A percentile compares a stretch with the other conserved stretches of the same genome.
Evolutionary conservation across 768 basidiomycete species (phyloP).

Genomic region (Trametes cubensis): DNA sequence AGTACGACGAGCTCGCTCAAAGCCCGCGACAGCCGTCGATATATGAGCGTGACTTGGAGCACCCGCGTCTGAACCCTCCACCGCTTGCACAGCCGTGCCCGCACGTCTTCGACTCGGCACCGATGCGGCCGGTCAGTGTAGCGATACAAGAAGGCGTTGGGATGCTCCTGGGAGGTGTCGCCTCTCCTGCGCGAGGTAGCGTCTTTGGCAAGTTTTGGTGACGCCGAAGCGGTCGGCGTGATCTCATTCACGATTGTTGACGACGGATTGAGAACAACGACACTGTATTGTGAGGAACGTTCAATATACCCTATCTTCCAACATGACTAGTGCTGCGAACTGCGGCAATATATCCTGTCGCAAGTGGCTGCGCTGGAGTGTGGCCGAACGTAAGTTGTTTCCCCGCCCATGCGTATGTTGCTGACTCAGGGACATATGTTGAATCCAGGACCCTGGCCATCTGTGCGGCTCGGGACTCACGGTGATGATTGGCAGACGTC

Average conservation of each 20-base stretch:
- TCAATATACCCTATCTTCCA: not conserved
- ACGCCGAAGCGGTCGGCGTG: not conserved
- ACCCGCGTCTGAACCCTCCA: slow-evolving; percentile 45
- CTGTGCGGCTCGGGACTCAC: no score
- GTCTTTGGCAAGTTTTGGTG: slow-evolving; percentile 69
- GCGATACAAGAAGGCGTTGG: slow-evolving; percentile 77
- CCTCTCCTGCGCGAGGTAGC: slow-evolving; percentile 43
- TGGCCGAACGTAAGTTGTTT: not conserved
- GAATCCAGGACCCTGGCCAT: no score
- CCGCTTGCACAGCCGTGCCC: slow-evolving; percentile 76
- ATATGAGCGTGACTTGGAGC: slow-evolving; percentile 73
- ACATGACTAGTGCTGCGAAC: not conserved
- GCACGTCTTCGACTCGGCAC: slow-evolving; percentile 75
- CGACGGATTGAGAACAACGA: not conserved
- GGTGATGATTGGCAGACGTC: no score
- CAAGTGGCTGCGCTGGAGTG: not conserved
- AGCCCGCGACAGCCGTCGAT: slow-evolving; percentile 67
- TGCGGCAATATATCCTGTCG: not conserved
- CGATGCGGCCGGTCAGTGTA: slow-evolving; percentile 74
- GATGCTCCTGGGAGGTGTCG: slow-evolving; percentile 52
- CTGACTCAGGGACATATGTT: no score
- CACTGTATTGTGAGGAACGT: not conserved
- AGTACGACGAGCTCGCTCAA: slow-evolving; percentile 49
- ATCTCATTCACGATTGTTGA: not conserved
- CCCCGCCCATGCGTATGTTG: no score